Evolutionary conservation across 345 rosid genomes (phyloP).

Genomic region (Limnanthes douglasii): DNA sequence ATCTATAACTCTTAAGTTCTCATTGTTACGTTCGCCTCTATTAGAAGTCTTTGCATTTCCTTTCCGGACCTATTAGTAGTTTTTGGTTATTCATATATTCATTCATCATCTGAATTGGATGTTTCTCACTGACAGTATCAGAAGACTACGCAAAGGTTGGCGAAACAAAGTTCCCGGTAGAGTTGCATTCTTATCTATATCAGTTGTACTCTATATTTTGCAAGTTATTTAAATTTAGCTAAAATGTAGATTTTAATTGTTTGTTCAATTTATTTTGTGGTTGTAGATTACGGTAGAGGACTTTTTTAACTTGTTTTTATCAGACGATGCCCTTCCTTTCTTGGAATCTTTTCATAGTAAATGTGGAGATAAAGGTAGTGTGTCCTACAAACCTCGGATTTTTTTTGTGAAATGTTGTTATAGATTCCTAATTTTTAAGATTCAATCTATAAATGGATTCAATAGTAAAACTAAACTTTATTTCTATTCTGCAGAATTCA

Average conservation of each 20-base stretch:
- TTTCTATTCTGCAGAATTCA: constrained; percentile 42
- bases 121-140: constrained; percentile 54
- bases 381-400: neutral
- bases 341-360: constrained; percentile 60
- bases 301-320: constrained; percentile 58
- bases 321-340: constrained; percentile 49
- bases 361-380: constrained; percentile 91
- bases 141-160: constrained; percentile 54
- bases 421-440: too few species aligned
- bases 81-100: neutral
- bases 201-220: constrained; percentile 4
- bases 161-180: constrained; percentile 67
- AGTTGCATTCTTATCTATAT: constrained; percentile 12
- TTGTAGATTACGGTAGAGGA: constrained; percentile 80
- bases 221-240: neutral
- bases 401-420: too few species aligned
- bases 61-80: too few species aligned
- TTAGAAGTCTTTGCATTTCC: too few species aligned
- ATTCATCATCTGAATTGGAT: constrained; percentile 10
- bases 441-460: too few species aligned
- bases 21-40: too few species aligned
- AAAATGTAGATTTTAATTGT: too few species aligned
- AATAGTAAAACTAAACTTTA: too few species aligned
- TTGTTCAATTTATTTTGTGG: constrained; percentile 7
- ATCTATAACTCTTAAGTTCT: too few species aligned